A percentile compares a stretch with the other conserved stretches of the same genome.
These are phyloP conservation scores for Arabidopsis lyrata DNA, from an alignment of 441 rosid genomes.

Conservation along the genomic window DNA sequence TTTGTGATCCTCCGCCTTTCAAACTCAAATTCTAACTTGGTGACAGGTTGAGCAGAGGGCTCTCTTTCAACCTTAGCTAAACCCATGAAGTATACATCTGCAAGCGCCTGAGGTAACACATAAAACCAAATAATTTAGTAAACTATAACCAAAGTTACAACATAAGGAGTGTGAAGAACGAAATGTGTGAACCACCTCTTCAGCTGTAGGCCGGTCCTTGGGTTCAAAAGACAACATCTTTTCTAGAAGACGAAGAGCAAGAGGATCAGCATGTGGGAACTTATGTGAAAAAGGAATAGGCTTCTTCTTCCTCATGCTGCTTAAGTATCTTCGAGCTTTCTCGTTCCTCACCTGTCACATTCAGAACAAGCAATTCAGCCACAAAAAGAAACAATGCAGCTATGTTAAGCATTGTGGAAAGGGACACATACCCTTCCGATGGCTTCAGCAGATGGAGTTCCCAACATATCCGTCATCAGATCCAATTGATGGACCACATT, in stretches of 20 bases:
- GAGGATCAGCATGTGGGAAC: slow-evolving; percentile 92
- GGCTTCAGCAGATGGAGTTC: slow-evolving; percentile 93
- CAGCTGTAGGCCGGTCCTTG: slow-evolving; percentile 91
- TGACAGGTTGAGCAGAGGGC: slow-evolving; percentile 95
- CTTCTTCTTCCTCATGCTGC: slow-evolving; percentile 95
- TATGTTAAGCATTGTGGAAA: slow-evolving; percentile 1
- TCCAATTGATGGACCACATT: slow-evolving; percentile 96
- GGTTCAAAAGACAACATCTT: slow-evolving; percentile 96
- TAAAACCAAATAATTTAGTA: slow-evolving; percentile 15
- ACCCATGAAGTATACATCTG: slow-evolving; percentile 94
- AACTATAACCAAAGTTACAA: slow-evolving; percentile 12
- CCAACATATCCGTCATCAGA: slow-evolving; percentile 91
- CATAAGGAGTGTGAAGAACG: slow-evolving; percentile 20
- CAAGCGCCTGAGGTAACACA: slow-evolving; percentile 74
- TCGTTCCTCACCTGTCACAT: slow-evolving; percentile 86
- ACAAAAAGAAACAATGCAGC: slow-evolving; percentile 14
- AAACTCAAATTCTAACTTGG: slow-evolving; percentile 95
- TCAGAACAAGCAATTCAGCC: slow-evolving; percentile 31
- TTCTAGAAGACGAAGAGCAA: slow-evolving; percentile 87
- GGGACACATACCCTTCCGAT: slow-evolving; percentile 76
- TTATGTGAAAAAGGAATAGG: slow-evolving; percentile 82
- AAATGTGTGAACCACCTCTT: slow-evolving; percentile 66
- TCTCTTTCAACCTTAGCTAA: slow-evolving; percentile 96
- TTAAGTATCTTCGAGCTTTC: slow-evolving; percentile 91
- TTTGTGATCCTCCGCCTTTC: slow-evolving; percentile 95